phyloP scores from a whole-genome alignment of 2,329 filamentous ascomycete genomes.

The Pyrenophora graminea region DNA sequence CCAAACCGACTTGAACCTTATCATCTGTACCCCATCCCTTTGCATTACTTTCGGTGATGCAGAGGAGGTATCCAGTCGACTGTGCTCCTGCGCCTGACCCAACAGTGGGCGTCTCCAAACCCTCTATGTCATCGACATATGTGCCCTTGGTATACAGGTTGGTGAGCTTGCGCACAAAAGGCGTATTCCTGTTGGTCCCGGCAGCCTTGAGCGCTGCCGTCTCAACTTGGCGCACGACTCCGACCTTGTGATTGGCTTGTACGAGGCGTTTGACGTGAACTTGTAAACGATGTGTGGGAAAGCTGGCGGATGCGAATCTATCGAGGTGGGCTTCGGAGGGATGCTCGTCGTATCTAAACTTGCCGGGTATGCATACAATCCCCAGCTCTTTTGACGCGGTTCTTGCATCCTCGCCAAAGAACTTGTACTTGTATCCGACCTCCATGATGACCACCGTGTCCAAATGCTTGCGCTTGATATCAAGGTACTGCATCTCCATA shows the following conservation, averaged over 20 bases:
- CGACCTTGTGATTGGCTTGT: constrained; percentile 91
- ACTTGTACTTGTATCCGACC: constrained; percentile 96
- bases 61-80: constrained; percentile 85
- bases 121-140: constrained; percentile 91
- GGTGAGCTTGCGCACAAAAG: constrained; percentile 89
- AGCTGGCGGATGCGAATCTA: constrained; percentile 92
- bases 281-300: constrained; percentile 86
- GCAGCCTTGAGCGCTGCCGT: constrained; percentile 95
- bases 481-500: constrained; percentile 89
- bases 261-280: constrained; percentile 95
- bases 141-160: constrained; percentile 98
- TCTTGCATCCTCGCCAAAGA: constrained; percentile 94
- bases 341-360: constrained; percentile 87
- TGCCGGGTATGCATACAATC: constrained; percentile 96
- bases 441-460: constrained; percentile 91
- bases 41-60: constrained; percentile 81
- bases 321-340: constrained; percentile 86
- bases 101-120: constrained; percentile 61
- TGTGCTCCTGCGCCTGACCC: constrained; percentile 59
- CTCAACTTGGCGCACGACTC: constrained; percentile 90
- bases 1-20: constrained; percentile 85
- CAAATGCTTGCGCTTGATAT: constrained; percentile 88
- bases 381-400: constrained; percentile 86
- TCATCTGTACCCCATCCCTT: constrained; percentile 87
- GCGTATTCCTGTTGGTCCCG: constrained; percentile 89